Evolutionary conservation across 306 rosid species (phyloP).

Genomic region (Bauhinia variegata): DNA sequence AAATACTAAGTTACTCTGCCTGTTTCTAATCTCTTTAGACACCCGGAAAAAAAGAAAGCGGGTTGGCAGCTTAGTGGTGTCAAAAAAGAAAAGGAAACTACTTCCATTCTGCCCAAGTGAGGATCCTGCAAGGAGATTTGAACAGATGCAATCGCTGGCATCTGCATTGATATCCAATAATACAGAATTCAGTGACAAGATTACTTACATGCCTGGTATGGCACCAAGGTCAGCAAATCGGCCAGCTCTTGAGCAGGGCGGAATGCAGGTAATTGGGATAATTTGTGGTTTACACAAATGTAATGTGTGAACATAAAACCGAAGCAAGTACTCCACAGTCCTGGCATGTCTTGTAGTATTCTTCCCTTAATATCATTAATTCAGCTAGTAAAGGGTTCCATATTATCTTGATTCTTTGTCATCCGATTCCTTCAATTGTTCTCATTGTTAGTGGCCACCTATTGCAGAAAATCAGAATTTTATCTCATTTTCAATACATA

Average conservation of each 20-base stretch:
- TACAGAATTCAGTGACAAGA: conserved; percentile 70
- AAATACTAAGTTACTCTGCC: background rate
- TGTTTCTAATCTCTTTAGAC: conserved; percentile 43
- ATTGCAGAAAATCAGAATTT: background rate
- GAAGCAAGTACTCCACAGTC: background rate
- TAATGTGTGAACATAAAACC: background rate
- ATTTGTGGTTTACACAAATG: background rate
- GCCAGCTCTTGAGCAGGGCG: conserved; percentile 69
- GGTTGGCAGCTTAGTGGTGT: conserved; percentile 51
- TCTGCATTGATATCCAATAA: conserved; percentile 80
- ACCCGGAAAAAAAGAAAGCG: conserved; percentile 63
- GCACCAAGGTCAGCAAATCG: conserved; percentile 76
- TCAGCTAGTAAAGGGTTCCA: background rate
- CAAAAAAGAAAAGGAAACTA: conserved; percentile 72
- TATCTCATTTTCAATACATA: background rate
- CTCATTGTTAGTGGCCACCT: background rate
- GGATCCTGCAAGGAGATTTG: conserved; percentile 65
- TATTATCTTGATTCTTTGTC: background rate
- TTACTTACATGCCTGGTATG: conserved; percentile 72
- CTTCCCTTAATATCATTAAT: background rate
- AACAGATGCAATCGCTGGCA: conserved; percentile 93
- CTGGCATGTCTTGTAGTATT: background rate
- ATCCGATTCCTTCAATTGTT: background rate
- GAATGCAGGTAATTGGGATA: conserved; percentile 77
- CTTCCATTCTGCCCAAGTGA: conserved; percentile 61